Conservation (phyloP, 2,329 filamentous ascomycete genomes). For the Exophiala sp. region DNA sequence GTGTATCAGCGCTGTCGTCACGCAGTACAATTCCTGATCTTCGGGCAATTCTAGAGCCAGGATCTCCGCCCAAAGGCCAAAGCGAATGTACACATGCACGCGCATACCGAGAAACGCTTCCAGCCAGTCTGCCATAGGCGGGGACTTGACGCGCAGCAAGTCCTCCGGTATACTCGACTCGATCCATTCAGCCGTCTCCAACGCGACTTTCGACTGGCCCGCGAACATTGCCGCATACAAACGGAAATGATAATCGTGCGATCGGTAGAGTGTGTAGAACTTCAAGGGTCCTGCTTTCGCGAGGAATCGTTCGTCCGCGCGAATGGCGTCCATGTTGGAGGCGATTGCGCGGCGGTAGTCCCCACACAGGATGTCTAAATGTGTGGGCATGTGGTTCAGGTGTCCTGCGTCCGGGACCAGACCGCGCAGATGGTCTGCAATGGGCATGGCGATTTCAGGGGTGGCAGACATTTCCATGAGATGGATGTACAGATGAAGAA, state of each 20-base stretch:
- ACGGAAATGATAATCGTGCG: conserved; percentile 71
- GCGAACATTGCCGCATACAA: conserved; percentile 78
- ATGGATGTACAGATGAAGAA: conserved; percentile 74
- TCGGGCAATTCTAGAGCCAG: conserved; percentile 54
- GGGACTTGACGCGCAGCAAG: conserved; percentile 61
- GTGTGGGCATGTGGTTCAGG: conserved; percentile 72
- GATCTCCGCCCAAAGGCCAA: conserved; percentile 68
- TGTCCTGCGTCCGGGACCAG: conserved; percentile 69
- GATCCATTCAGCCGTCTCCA: conserved; percentile 58
- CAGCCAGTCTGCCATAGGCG: conserved; percentile 76
- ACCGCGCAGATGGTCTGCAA: conserved; percentile 60
- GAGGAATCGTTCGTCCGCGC: conserved; percentile 66
- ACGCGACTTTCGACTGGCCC: conserved; percentile 59
- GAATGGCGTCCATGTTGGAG: conserved; percentile 64
- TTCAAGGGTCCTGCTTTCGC: conserved; percentile 57
- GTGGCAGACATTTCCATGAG: conserved; percentile 71
- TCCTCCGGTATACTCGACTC: conserved; percentile 62
- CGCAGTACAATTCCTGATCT: conserved; percentile 62
- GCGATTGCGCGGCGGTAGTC: conserved; percentile 65
- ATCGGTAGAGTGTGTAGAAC: conserved; percentile 74
- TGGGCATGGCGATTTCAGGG: conserved; percentile 60
- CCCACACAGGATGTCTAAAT: conserved; percentile 70
- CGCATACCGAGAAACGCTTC: conserved; percentile 67
- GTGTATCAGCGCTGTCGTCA: conserved; percentile 64
- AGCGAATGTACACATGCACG: conserved; percentile 68